These are phyloP conservation scores for Beauveria sp. DNA, from an alignment of 2,329 filamentous ascomycete species.

Conservation along the genomic window DNA sequence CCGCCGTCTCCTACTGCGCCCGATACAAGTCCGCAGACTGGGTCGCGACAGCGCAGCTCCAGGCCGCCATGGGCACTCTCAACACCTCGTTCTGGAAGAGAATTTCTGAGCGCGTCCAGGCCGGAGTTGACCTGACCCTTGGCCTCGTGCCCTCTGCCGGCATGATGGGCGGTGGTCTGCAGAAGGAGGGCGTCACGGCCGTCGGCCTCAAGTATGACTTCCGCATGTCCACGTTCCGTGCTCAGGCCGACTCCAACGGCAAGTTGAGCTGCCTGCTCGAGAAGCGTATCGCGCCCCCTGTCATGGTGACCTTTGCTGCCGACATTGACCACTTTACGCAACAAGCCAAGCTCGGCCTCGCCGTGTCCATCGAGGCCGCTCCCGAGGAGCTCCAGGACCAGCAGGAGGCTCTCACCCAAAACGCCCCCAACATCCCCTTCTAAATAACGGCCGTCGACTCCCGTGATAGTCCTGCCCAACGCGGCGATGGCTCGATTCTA, in stretches of 20 bases:
- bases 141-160: slow-evolving; percentile 62
- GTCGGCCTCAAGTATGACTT: slow-evolving; percentile 98
- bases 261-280: slow-evolving; percentile 89
- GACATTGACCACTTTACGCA: slow-evolving; percentile 97
- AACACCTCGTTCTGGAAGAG: slow-evolving; percentile 91
- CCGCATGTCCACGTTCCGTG: slow-evolving; percentile 88
- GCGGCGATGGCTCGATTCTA: slow-evolving; percentile 2
- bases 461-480: neutral
- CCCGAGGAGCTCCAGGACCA: slow-evolving; percentile 82
- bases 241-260: slow-evolving; percentile 90
- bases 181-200: slow-evolving; percentile 84
- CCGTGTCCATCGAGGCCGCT: slow-evolving; percentile 82
- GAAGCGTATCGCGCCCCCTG: slow-evolving; percentile 89
- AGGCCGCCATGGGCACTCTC: slow-evolving; percentile 72
- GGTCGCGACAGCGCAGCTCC: slow-evolving; percentile 84
- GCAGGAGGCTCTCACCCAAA: slow-evolving; percentile 54
- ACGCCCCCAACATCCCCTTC: slow-evolving; percentile 55
- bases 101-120: slow-evolving; percentile 91
- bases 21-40: slow-evolving; percentile 89
- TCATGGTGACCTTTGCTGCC: slow-evolving; percentile 89
- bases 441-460: slow-evolving; percentile 30
- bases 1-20: slow-evolving; percentile 79
- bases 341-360: slow-evolving; percentile 88
- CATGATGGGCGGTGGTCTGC: slow-evolving; percentile 65
- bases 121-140: slow-evolving; percentile 88